Percentiles rank a stretch among this genome's conserved stretches.
These are phyloP conservation scores for Amaranthus hypochondriacus DNA, from an alignment of 148 eudicot species.

Conservation along the genomic window DNA sequence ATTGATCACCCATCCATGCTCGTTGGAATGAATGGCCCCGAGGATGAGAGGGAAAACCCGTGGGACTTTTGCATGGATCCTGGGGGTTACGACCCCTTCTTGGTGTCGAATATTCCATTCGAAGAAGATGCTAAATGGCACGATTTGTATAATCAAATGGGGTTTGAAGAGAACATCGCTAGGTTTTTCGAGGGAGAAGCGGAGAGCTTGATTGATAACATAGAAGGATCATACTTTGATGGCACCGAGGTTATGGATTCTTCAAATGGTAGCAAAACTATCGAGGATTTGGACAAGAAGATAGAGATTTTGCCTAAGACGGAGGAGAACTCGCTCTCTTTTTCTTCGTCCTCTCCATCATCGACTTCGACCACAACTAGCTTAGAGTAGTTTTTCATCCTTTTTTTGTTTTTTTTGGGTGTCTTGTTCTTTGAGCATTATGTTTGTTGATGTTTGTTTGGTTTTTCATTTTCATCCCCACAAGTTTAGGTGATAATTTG, in stretches of 20 bases:
- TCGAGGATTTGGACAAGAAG: conserved; percentile 20
- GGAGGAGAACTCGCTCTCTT: conserved; percentile 15
- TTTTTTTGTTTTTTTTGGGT: neutral
- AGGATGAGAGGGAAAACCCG: conserved; percentile 45
- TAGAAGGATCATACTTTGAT: conserved; percentile 14
- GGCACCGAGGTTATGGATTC: conserved; percentile 9
- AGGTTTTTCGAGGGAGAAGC: conserved; percentile 51
- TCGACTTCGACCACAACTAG: conserved; percentile 31
- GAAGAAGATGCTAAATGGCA: conserved; percentile 38
- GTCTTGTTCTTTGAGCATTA: conserved; percentile 14
- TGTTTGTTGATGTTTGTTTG: conserved; percentile 23
- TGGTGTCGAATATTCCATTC: conserved; percentile 46
- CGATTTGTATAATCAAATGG: conserved; percentile 45
- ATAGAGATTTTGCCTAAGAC: conserved; percentile 19
- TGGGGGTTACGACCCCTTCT: conserved; percentile 32
- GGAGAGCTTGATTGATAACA: conserved; percentile 10
- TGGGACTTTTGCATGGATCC: conserved; percentile 69
- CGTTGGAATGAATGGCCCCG: conserved; percentile 22
- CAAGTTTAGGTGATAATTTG: conserved; percentile 21
- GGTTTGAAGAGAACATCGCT: conserved; percentile 58
- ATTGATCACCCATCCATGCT: conserved; percentile 28
- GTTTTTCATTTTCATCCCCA: neutral
- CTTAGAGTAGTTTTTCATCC: conserved; percentile 13
- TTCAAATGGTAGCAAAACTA: conserved; percentile 8
- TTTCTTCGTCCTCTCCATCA: conserved; percentile 20